Base-by-base conservation (phyloP, 2,329 filamentous ascomycete genomes). In the Helotiales sp. region DNA sequence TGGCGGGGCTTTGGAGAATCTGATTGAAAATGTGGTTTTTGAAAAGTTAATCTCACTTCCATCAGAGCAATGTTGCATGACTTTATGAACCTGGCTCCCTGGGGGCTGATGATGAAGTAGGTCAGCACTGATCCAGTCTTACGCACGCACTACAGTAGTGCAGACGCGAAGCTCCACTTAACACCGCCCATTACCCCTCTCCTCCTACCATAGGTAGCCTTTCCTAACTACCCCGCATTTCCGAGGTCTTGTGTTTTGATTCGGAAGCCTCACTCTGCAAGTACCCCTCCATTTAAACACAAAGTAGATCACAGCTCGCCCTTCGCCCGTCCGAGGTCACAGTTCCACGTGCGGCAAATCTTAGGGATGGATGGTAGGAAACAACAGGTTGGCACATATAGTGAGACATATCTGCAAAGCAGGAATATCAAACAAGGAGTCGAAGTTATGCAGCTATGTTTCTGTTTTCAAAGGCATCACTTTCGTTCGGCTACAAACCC, bases 251-350 rank as follows among this genome's bases (percentile, higher is more conserved):
- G 32, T 57, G 32, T 40, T 37, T 7, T 15, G 32, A 11, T 8
- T 11, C 32, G 6, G 54, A 57, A 57, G 54, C n/a, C 54, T 57
- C 32, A 24, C 20, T 37, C 22, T 34, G 13, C 13, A 22, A 22
- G n/a, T 30, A n/a, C 49, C 32, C 30, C 30, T 6, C 30, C 30
- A 34, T 11, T 37, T 40, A 40, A 24, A 26, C n/a, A n/a, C 13
- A 15, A 34, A 22, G 32, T 20, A 57, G 30, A 15, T 24, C 11
- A 10, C 8, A 17, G 5, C 20, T 40, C 20, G 32, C 54, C 30
- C n/a, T 57, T 57, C 54, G 54, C n/a, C 54, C 54, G 54, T 57
- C 11, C n/a, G 20, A 40, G 54, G 54, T 57, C 17, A 20, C n/a
- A n/a, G n/a, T n/a, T n/a, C n/a, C n/a, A n/a, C n/a, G n/a, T n/a